Evolutionary conservation across 2,329 filamentous ascomycete species (phyloP).

Genomic region (Curvularia sp.): DNA sequence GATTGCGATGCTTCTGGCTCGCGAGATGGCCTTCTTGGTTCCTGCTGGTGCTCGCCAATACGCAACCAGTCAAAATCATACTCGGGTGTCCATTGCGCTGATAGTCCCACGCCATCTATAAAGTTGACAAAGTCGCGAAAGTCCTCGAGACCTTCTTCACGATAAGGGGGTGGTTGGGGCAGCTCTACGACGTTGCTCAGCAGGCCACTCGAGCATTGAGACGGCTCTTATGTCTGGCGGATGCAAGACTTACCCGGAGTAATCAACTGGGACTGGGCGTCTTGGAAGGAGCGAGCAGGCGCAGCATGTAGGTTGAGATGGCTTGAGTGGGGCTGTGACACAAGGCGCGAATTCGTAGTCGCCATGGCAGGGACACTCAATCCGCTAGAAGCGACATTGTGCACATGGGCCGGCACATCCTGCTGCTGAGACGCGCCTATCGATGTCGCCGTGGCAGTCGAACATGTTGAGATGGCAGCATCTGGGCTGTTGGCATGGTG

Average conservation of each 20-base stretch:
- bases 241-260: slow-evolving; percentile 19
- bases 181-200: slow-evolving; percentile 16
- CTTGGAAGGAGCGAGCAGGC: slow-evolving; percentile 17
- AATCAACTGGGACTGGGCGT: slow-evolving; percentile 25
- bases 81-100: slow-evolving; percentile 42
- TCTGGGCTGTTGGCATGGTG: slow-evolving; percentile 26
- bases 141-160: slow-evolving; percentile 39
- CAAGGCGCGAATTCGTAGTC: slow-evolving; percentile 7
- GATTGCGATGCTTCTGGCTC: slow-evolving; percentile 27
- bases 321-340: slow-evolving; percentile 12
- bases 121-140: slow-evolving; percentile 45
- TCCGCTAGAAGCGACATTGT: slow-evolving; percentile 1
- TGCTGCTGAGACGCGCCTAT: slow-evolving; percentile 11
- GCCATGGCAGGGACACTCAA: slow-evolving; percentile 8
- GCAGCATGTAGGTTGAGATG: slow-evolving; percentile 24
- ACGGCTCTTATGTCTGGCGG: not conserved
- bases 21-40: slow-evolving; percentile 26
- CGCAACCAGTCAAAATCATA: slow-evolving; percentile 41
- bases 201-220: not conserved
- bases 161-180: slow-evolving; percentile 15
- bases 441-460: slow-evolving; percentile 13
- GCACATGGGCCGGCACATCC: not conserved
- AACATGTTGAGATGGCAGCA: slow-evolving; percentile 12
- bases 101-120: slow-evolving; percentile 43
- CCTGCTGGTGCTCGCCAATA: slow-evolving; percentile 26